Base-by-base conservation (phyloP, 83 land plant species). In the Picea engelmannii region DNA sequence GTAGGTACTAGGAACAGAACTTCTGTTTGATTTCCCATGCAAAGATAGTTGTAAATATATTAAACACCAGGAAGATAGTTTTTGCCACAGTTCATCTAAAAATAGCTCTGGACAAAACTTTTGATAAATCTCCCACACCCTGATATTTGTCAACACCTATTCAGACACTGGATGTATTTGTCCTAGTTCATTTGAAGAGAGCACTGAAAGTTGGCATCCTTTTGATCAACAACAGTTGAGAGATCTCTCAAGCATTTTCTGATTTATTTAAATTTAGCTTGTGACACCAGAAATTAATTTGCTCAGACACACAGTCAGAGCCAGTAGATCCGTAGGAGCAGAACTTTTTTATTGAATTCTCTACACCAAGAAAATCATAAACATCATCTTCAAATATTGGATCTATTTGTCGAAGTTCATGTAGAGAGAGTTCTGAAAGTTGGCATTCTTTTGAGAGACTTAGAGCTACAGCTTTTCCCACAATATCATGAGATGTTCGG, bases 401-500 rank as follows among this genome's bases (percentile, higher is more conserved):
- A 80, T 81, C 83, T 40, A 97, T 82, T 23, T 84, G 83, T 68
- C 81, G 86, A 16, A 97, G 78, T 68, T 95, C 92, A 42, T 89
- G 90, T 40, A 97, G 87, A 55, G 85, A 85, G 18, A 97, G 87
- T n/a, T 95, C 87, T 80, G 86, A 64, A 12, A 97, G 96, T 78
- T 90, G 86, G 52, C 91, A 91, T 31, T 82, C 78, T 77, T 88
- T 95, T 21, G 91, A 80, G 9, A 95, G 81, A 78, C 96, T 92
- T 59, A 91, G 66, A 2, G 98, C 99, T 80, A 97, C 99, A 40
- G 94, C 84, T 84, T 86, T 90, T 82, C 99, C 99, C 58, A 95
- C 99, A 52, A 97, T 94, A 21, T 97, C 99, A 90, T 97, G 99
- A 65, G 95, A 89, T 62, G 98, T 95, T 61, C 99, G 94, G 81